Evolutionary conservation across 495 filamentous ascomycete species (phyloP).

Genomic region (Penicillium canescens): DNA sequence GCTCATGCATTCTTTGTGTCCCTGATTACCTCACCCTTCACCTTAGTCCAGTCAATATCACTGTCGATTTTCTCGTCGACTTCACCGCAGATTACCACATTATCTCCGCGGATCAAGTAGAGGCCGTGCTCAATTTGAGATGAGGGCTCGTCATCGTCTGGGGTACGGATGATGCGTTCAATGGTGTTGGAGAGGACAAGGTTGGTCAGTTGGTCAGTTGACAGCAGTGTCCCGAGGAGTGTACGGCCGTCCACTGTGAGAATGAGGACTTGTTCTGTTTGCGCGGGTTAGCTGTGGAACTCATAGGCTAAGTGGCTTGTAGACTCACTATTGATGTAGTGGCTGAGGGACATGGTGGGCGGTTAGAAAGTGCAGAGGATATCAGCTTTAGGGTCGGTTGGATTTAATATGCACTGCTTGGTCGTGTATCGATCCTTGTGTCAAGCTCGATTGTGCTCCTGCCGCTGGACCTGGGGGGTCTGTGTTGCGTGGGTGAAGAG

Average conservation of each 20-base stretch:
- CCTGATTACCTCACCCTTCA: slow-evolving; percentile 81
- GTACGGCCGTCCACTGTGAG: slow-evolving; percentile 92
- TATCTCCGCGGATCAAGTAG: slow-evolving; percentile 92
- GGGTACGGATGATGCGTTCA: slow-evolving; percentile 84
- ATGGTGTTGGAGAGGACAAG: slow-evolving; percentile 81
- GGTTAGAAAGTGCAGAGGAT: neutral
- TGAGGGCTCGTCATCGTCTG: slow-evolving; percentile 80
- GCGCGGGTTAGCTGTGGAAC: slow-evolving; percentile 10
- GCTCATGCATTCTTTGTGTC: slow-evolving; percentile 74
- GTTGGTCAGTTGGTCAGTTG: slow-evolving; percentile 92
- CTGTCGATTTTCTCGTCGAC: slow-evolving; percentile 86
- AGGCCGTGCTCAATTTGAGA: slow-evolving; percentile 81
- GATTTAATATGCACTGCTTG: slow-evolving; percentile 1
- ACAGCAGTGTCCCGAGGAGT: slow-evolving; percentile 77
- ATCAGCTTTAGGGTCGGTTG: neutral
- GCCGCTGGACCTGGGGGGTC: neutral
- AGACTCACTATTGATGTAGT: slow-evolving; percentile 64
- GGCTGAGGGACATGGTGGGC: slow-evolving; percentile 61
- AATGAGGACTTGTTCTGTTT: slow-evolving; percentile 82
- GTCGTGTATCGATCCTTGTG: neutral
- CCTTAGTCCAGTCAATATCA: slow-evolving; percentile 88
- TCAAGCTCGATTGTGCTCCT: neutral
- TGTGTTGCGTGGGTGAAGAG: neutral
- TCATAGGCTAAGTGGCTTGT: neutral
- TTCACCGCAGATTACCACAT: slow-evolving; percentile 86